Evolutionary conservation across 192 early-diverging fungal genomes (phyloP).

Genomic region (Kickxella alabastrina): DNA sequence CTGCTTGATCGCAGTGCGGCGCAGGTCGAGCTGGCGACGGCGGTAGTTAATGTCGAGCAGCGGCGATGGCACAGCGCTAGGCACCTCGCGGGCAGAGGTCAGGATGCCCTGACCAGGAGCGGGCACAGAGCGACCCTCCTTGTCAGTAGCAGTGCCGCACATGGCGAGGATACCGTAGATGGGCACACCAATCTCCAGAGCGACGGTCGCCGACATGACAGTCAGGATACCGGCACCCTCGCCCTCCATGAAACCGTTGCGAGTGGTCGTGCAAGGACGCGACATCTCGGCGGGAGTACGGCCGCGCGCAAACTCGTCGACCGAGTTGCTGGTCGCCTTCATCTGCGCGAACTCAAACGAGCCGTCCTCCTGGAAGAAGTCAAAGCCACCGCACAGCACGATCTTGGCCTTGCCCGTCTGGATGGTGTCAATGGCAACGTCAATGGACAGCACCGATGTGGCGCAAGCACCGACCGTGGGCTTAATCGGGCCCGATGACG

Average conservation of each 20-base stretch:
- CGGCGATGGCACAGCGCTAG: slow-evolving; percentile 57
- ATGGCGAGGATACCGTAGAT: slow-evolving; percentile 82
- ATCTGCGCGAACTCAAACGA: slow-evolving; percentile 91
- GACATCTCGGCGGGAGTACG: slow-evolving; percentile 85
- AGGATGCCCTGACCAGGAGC: slow-evolving; percentile 90
- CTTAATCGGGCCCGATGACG: slow-evolving; percentile 83
- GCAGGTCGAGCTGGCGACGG: slow-evolving; percentile 55
- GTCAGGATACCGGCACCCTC: slow-evolving; percentile 84
- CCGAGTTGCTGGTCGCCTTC: slow-evolving; percentile 85
- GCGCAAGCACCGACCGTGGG: slow-evolving; percentile 76
- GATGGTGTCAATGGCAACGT: slow-evolving; percentile 83
- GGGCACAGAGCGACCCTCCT: slow-evolving; percentile 86
- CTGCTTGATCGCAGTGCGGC: slow-evolving; percentile 21
- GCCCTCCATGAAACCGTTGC: slow-evolving; percentile 89
- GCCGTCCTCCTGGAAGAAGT: slow-evolving; percentile 85
- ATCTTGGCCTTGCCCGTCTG: slow-evolving; percentile 83
- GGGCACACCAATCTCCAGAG: slow-evolving; percentile 87
- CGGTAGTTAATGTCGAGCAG: slow-evolving; percentile 83
- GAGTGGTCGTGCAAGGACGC: slow-evolving; percentile 79
- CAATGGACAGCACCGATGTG: slow-evolving; percentile 82
- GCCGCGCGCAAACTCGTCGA: slow-evolving; percentile 77
- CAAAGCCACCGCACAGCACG: slow-evolving; percentile 81
- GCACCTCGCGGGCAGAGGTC: slow-evolving; percentile 77
- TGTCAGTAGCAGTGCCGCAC: slow-evolving; percentile 85
- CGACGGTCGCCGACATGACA: slow-evolving; percentile 75